Conservation (phyloP, 1,284 basidiomycete species). For the Leccinum subspadiceum region DNA sequence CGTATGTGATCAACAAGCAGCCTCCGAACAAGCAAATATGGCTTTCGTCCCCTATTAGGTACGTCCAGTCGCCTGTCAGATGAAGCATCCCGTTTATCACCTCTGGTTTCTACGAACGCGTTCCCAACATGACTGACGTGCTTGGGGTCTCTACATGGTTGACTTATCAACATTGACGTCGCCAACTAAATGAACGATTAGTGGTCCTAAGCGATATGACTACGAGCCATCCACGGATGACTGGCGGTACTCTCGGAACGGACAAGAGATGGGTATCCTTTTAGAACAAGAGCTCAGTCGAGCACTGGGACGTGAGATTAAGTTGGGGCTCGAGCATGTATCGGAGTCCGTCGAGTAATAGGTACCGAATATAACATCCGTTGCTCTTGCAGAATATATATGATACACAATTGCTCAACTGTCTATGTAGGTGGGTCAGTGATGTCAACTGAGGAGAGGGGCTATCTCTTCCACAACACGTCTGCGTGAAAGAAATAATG, state of each 20-base stretch:
- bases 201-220: constrained; percentile 90
- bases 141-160: not conserved
- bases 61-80: constrained; percentile 16
- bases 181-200: constrained; percentile 32
- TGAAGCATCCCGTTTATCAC: not conserved
- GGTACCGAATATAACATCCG: not conserved
- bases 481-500: constrained; percentile 60
- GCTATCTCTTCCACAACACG: constrained; percentile 38
- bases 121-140: not conserved
- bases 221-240: constrained; percentile 53
- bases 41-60: constrained; percentile 90
- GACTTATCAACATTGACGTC: not conserved
- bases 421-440: not conserved
- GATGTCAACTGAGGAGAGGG: constrained; percentile 5
- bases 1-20: constrained; percentile 99
- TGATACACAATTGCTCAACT: constrained; percentile 6
- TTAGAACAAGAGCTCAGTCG: constrained; percentile 65
- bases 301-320: constrained; percentile 36
- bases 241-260: constrained; percentile 81
- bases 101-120: not conserved
- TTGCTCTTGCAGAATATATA: not conserved
- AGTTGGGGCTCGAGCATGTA: constrained; percentile 30
- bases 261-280: constrained; percentile 58
- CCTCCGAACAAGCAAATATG: constrained; percentile 99
- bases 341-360: constrained; percentile 22